Evolutionary conservation across 257 asterid genomes (phyloP), one percentile per base, ranked within the genome.

Genomic region (Fraxinus quadrangulata): DNA sequence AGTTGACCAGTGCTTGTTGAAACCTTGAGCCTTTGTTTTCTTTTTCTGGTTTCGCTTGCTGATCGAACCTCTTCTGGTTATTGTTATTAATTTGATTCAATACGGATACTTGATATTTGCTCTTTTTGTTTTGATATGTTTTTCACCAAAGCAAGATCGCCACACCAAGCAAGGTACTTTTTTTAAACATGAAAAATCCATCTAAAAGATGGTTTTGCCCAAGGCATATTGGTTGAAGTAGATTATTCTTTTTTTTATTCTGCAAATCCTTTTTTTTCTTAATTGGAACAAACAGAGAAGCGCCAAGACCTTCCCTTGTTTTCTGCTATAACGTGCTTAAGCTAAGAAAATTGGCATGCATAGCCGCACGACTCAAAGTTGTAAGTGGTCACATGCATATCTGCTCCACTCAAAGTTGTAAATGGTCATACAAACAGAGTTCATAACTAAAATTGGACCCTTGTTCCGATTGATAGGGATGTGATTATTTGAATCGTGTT

Each of bases 401-500:
- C 26, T 54, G 65, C 24, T 54, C 24, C 65, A 47, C 26, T 19
- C 65, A 5, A 54, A 54, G 65, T 54, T 54, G 65, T 54, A 16
- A n/a, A 54, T 54, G 65, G 26, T 54, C 56, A n/a, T 54, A 19
- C 23, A 21, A 47, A 47, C 5, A 47, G n/a, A 12, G 5, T 54
- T 54, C 6, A 19, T 54, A 49, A 14, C 61, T 54, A 47, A 12
- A 21, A 16, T 42, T 19, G 19, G 37, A 56, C 34, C 74, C 39
- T 75, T 72, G 9, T 10, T 36, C 42, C 67, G 45, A 67, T 21
- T 54, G 33, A 65, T 30, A 67, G 4, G 30, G 54, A 42, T 40
- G 24, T 63, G n/a, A 9, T 67, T 83, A 4, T 73, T 40, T 81
- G 68, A 19, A 8, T 71, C 33, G 26, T 79, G 0, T 54, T 80